Evolutionary conservation across 176 grass and related monocot species (phyloP).

Genomic region (Thinopyrum elongatum): DNA sequence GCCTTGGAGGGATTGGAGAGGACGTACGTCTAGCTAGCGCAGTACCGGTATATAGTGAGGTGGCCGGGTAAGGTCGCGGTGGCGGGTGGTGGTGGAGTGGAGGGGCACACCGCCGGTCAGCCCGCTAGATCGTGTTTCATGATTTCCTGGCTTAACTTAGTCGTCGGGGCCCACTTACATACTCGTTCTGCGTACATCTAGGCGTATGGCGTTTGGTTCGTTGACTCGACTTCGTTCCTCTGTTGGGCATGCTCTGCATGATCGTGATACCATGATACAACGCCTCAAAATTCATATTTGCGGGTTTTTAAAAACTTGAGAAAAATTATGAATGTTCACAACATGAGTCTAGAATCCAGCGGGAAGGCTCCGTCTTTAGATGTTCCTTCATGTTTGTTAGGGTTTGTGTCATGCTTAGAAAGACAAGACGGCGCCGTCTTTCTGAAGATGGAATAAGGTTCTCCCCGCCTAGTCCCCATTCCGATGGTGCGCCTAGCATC

Average conservation of each 20-base stretch:
- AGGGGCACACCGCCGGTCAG: constrained; percentile 23
- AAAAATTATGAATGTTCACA: too few relatives aligned
- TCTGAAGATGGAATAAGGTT: too few relatives aligned
- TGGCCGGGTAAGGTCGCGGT: background rate
- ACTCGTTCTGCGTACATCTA: background rate
- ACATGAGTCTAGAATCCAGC: too few relatives aligned
- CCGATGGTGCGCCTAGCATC: too few relatives aligned
- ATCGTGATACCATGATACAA: background rate
- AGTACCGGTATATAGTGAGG: constrained; percentile 16
- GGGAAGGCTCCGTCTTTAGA: too few relatives aligned
- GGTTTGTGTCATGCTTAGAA: too few relatives aligned
- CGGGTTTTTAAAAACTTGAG: too few relatives aligned
- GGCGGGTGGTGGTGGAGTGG: constrained; percentile 20
- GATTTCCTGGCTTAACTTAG: constrained; percentile 4
- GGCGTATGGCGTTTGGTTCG: background rate
- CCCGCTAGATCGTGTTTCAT: constrained; percentile 29
- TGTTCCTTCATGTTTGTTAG: too few relatives aligned
- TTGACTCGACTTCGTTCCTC: background rate
- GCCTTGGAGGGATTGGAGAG: background rate
- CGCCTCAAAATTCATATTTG: too few relatives aligned
- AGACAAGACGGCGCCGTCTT: too few relatives aligned
- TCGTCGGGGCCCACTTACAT: constrained; percentile 4
- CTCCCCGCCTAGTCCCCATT: too few relatives aligned
- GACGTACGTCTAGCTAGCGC: background rate
- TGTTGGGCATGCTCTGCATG: background rate